Conservation (phyloP, 805 yeast genomes). For the Kuraishia ogatae region DNA sequence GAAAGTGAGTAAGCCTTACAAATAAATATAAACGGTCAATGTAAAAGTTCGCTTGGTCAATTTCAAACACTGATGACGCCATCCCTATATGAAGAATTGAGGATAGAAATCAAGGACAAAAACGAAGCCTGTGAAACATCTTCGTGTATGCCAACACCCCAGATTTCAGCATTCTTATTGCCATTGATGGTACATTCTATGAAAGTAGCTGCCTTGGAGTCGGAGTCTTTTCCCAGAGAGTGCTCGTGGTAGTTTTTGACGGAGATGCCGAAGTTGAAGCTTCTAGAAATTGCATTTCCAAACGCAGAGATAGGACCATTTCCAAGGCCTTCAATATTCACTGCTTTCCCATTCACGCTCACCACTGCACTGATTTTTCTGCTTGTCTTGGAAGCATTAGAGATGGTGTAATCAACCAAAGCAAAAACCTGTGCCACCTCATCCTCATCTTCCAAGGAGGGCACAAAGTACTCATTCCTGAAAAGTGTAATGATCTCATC, state of each 20-base stretch:
- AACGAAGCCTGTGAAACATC: constrained; percentile 50
- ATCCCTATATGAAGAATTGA: constrained; percentile 21
- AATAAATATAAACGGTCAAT: too few relatives aligned
- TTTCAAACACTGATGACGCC: constrained; percentile 4
- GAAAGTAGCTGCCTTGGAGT: constrained; percentile 68
- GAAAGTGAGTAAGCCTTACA: too few relatives aligned
- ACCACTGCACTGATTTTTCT: constrained; percentile 35
- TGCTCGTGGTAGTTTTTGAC: constrained; percentile 66
- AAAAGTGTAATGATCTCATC: constrained; percentile 56
- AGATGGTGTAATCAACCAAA: constrained; percentile 7
- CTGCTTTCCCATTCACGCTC: constrained; percentile 22
- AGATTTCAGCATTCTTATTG: constrained; percentile 29
- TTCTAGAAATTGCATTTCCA: constrained; percentile 50
- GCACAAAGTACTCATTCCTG: constrained; percentile 38
- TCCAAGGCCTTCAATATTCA: constrained; percentile 47
- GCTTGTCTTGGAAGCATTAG: constrained; percentile 23
- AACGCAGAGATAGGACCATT: constrained; percentile 77
- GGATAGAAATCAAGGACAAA: constrained; percentile 37
- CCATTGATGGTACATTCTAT: constrained; percentile 47
- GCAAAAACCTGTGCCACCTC: constrained; percentile 9
- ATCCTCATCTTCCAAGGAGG: constrained; percentile 32
- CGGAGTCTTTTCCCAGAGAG: constrained; percentile 63
- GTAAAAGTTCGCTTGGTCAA: background rate
- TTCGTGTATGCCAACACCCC: constrained; percentile 55
- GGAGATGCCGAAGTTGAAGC: constrained; percentile 45